A percentile compares a stretch with the other conserved stretches of the same genome.
phyloP scores from a whole-genome alignment of 2,329 filamentous ascomycete genomes.

The Coniella vitis region DNA sequence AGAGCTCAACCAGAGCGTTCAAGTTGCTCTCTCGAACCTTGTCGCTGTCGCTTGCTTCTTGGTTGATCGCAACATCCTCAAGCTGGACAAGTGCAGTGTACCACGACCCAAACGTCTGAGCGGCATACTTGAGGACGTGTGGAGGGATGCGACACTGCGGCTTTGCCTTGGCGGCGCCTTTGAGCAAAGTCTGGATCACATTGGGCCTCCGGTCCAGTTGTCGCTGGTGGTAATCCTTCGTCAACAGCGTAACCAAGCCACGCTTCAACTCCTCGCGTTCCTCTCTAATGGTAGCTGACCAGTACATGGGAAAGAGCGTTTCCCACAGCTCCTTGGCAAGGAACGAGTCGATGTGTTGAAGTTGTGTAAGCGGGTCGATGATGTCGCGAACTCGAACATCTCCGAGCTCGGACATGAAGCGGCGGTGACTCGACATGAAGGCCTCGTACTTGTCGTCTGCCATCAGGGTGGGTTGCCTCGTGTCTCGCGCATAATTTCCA shows the following conservation, averaged over 20 bases:
- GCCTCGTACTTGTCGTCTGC: slow-evolving; percentile 75
- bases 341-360: slow-evolving; percentile 81
- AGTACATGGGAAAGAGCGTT: slow-evolving; percentile 83
- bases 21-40: slow-evolving; percentile 88
- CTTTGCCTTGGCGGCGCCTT: slow-evolving; percentile 76
- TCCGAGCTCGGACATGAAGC: slow-evolving; percentile 76
- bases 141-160: slow-evolving; percentile 89
- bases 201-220: slow-evolving; percentile 95
- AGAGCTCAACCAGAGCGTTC: slow-evolving; percentile 91
- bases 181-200: slow-evolving; percentile 85
- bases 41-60: slow-evolving; percentile 71
- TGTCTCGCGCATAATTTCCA: slow-evolving; percentile 65
- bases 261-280: slow-evolving; percentile 87
- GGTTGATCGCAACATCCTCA: slow-evolving; percentile 80
- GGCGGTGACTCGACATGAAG: slow-evolving; percentile 69
- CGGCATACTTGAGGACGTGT: slow-evolving; percentile 92
- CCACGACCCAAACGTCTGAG: slow-evolving; percentile 92
- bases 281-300: slow-evolving; percentile 81
- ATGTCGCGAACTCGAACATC: slow-evolving; percentile 85
- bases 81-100: slow-evolving; percentile 89
- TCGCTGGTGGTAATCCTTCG: slow-evolving; percentile 90
- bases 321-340: slow-evolving; percentile 89
- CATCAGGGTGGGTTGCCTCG: slow-evolving; percentile 58
- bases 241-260: slow-evolving; percentile 81
- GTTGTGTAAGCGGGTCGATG: slow-evolving; percentile 80